phyloP scores from a whole-genome alignment of 495 filamentous ascomycete species.

The Corynascus novoguineensis region DNA sequence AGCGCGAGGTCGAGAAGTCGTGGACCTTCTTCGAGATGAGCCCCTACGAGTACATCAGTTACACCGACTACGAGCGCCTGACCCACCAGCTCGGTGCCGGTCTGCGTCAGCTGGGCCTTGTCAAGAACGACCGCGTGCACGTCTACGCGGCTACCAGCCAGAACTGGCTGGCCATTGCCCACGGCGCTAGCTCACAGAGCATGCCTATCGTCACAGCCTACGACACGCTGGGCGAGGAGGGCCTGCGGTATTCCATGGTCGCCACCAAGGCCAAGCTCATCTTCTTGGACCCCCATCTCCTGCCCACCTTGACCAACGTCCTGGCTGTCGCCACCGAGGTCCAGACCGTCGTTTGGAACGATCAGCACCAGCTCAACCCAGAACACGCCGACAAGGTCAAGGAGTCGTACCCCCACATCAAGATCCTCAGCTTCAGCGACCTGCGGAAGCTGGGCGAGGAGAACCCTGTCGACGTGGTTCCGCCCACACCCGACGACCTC shows the following conservation, averaged over 20 bases:
- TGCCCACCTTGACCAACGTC: conserved; percentile 74
- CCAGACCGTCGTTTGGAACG: conserved; percentile 85
- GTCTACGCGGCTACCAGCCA: conserved; percentile 85
- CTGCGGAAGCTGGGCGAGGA: conserved; percentile 75
- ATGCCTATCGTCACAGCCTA: conserved; percentile 63
- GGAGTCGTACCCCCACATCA: conserved; percentile 61
- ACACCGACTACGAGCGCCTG: conserved; percentile 79
- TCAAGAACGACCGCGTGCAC: conserved; percentile 68
- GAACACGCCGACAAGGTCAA: conserved; percentile 76
- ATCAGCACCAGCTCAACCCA: conserved; percentile 66
- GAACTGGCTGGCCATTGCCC: conserved; percentile 68
- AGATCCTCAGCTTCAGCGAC: conserved; percentile 78
- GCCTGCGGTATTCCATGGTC: conserved; percentile 81
- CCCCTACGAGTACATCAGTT: conserved; percentile 78
- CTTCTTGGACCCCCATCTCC: conserved; percentile 81
- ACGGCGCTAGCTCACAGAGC: conserved; percentile 51
- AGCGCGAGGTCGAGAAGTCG: conserved; percentile 86
- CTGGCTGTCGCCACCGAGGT: conserved; percentile 74
- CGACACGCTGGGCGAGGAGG: conserved; percentile 92
- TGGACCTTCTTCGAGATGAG: conserved; percentile 96
- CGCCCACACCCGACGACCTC: conserved; percentile 77
- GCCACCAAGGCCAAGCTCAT: conserved; percentile 83
- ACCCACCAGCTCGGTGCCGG: conserved; percentile 69
- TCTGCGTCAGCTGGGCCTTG: conserved; percentile 72
- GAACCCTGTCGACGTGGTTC: conserved; percentile 74